Base-by-base conservation (phyloP, 768 basidiomycete genomes). In the Boletus reticulatus region DNA sequence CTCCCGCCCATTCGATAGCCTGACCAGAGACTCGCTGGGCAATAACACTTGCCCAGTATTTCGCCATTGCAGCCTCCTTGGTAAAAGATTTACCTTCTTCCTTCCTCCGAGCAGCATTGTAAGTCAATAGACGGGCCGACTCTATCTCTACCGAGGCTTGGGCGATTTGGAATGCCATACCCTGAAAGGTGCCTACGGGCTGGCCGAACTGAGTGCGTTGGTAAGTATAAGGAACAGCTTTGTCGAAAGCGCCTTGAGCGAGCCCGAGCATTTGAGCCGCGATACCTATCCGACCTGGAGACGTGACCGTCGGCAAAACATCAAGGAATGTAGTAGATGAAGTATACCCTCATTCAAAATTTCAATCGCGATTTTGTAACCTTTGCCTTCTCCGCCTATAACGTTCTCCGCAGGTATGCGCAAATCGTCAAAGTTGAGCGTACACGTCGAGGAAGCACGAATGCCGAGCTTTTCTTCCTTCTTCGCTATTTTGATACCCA, bases 401-500 rank as follows among this genome's bases (percentile, higher is more conserved):
- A 99, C 74, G 67, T 98, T 98, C 74, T 91, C 93, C 43, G 76
- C 84, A 60, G 76, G 97, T 38, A 89, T 79, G 62, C 85, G 88
- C 67, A 98, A 76, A 69, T 98, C 94, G 73, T 99, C 97, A 67
- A 99, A 96, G 74, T 86, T 90, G 56, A 98, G 81, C 2, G 91
- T 84, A 68, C 96, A 99, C 1, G 97, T 99, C 32, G 94, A 97
- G 6, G 92, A 94, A 0, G 97, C 94, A 55, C 92, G 82, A 68
- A 99, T 98, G 48, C 97, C 97, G 44, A 98, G 84, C 73, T 99
- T 99, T 74, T 97, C 87, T 72, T 99, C 97, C 77, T 98, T 98
- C 81, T 99, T 99, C 17, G 95, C 95, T 56, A 98, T 93, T 71
- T 98, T 78, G 57, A 99, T 80, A 12, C 96, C 97, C 92, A 95